phyloP scores from a whole-genome alignment of 768 basidiomycete species.

The Lentinula edodes region DNA sequence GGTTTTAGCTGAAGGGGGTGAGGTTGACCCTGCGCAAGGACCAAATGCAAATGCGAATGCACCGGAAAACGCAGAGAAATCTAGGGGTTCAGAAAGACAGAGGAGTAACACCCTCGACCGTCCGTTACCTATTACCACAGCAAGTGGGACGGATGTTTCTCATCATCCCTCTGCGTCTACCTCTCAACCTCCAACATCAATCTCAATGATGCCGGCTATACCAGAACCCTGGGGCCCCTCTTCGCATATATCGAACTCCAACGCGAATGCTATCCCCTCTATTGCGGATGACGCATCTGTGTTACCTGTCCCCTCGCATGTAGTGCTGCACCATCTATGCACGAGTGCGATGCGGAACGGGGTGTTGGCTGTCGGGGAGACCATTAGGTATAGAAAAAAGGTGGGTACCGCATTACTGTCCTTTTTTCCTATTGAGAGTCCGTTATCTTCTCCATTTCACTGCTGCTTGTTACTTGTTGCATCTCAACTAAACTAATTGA shows the following conservation, averaged over 20 bases:
- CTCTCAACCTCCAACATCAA: neutral
- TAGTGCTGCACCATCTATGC: constrained; percentile 89
- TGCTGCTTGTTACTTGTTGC: no score
- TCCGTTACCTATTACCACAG: constrained; percentile 28
- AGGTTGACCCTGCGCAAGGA: no score
- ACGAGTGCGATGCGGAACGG: constrained; percentile 95
- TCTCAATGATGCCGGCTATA: neutral
- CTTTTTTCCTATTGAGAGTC: constrained; percentile 3
- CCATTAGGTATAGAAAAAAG: constrained; percentile 89
- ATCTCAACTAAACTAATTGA: no score
- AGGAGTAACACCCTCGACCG: neutral
- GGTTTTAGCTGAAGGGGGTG: constrained; percentile 13
- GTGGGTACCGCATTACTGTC: constrained; percentile 33
- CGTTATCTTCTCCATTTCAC: constrained; percentile 7
- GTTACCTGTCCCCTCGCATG: constrained; percentile 88
- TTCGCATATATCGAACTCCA: no score
- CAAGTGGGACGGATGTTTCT: constrained; percentile 32
- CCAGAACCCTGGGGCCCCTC: no score
- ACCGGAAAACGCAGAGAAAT: no score
- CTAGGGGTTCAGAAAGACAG: no score
- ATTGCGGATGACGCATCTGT: constrained; percentile 85
- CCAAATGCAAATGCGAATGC: no score
- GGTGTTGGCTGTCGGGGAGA: constrained; percentile 87
- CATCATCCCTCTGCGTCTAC: neutral
- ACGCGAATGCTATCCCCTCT: constrained; percentile 16